Evolutionary conservation across 768 basidiomycete species (phyloP).

Genomic region (Xerocomus brunneocitrinus): DNA sequence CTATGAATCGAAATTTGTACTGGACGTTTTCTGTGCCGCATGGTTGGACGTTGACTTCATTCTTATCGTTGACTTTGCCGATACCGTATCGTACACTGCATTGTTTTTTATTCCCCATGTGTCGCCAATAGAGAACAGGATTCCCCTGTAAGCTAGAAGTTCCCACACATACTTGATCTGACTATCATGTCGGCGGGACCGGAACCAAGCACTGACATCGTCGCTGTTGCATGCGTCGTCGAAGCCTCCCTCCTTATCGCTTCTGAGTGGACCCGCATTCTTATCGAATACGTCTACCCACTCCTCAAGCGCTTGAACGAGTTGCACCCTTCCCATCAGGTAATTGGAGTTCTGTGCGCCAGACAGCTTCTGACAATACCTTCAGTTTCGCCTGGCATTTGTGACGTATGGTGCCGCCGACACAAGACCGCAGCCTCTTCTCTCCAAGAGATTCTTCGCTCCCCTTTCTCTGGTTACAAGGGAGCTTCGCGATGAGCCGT

Average conservation of each 20-base stretch:
- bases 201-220: slow-evolving; percentile 26
- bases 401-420: slow-evolving; percentile 63
- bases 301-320: slow-evolving; percentile 52
- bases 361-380: neutral
- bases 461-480: slow-evolving; percentile 38
- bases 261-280: slow-evolving; percentile 46
- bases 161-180: neutral
- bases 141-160: neutral
- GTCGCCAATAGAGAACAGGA: neutral
- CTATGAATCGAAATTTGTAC: slow-evolving; percentile 12
- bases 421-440: slow-evolving; percentile 48
- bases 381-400: slow-evolving; percentile 45
- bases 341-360: slow-evolving; percentile 16
- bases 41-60: neutral
- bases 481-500: slow-evolving; percentile 44
- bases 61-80: neutral
- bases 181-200: slow-evolving; percentile 17
- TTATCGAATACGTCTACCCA: slow-evolving; percentile 45
- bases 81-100: slow-evolving; percentile 17
- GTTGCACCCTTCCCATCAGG: slow-evolving; percentile 35
- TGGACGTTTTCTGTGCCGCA: slow-evolving; percentile 7
- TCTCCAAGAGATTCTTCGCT: slow-evolving; percentile 55
- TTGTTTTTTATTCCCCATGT: slow-evolving; percentile 6
- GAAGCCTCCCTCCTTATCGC: slow-evolving; percentile 57
- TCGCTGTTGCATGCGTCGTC: slow-evolving; percentile 54